Conservation (phyloP, 352 stramenopile species). For the Nothophytophthora sp. region DNA sequence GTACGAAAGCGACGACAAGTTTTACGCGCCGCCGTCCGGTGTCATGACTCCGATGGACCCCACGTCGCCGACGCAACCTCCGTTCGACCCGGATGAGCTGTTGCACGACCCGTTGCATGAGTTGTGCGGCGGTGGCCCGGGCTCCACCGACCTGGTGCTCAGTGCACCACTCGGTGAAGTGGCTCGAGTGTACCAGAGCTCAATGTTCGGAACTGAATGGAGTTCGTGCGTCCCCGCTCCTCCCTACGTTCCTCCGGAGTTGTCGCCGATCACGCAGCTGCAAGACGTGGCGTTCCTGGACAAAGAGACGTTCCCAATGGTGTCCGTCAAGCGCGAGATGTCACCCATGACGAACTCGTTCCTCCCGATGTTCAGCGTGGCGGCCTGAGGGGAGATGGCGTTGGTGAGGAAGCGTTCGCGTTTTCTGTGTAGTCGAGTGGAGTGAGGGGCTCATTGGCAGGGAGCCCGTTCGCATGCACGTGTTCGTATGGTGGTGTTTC, state of each 20-base stretch:
- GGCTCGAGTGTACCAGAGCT: conserved; percentile 13
- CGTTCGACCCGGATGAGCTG: conserved; percentile 28
- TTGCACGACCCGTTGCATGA: conserved; percentile 27
- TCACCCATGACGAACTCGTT: not conserved
- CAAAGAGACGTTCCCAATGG: conserved; percentile 5
- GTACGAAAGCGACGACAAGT: conserved; percentile 7
- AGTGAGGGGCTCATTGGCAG: too few relatives aligned
- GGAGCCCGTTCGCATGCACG: too few relatives aligned
- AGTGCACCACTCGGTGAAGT: conserved; percentile 16
- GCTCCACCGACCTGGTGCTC: conserved; percentile 9
- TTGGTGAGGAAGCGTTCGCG: too few relatives aligned
- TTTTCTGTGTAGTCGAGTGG: too few relatives aligned
- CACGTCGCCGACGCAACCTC: conserved; percentile 20
- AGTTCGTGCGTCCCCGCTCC: conserved; percentile 1
- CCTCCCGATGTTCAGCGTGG: not conserved
- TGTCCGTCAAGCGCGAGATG: conserved; percentile 12
- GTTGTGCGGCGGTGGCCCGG: conserved; percentile 6
- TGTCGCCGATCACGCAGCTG: conserved; percentile 2
- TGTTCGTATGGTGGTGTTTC: too few relatives aligned
- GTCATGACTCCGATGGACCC: conserved; percentile 7
- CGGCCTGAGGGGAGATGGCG: too few relatives aligned
- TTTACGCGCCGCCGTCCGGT: not conserved
- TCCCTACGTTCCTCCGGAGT: conserved; percentile 2
- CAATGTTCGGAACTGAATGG: conserved; percentile 11
- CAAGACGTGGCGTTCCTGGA: conserved; percentile 7